phyloP scores from a whole-genome alignment of 257 asterid genomes.

The Solanum appendiculatum region DNA sequence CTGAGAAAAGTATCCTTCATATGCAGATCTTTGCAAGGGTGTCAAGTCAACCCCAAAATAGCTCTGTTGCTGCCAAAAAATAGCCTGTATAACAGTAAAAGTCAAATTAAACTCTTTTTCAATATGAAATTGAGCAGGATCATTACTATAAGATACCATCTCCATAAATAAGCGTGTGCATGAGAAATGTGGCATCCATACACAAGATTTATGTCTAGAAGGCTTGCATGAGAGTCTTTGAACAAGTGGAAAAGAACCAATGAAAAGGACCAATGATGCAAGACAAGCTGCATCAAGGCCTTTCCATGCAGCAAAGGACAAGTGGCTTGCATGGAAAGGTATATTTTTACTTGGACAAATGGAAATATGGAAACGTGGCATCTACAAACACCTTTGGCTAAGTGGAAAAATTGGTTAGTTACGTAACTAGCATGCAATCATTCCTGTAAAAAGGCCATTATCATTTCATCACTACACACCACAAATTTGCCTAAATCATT shows the following conservation, averaged over 20 bases:
- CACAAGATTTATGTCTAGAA: not conserved
- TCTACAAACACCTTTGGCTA: not conserved
- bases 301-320: not conserved
- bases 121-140: not conserved
- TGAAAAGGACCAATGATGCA: not conserved
- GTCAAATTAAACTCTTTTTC: not conserved
- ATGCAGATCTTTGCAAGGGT: constrained; percentile 81
- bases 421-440: not conserved
- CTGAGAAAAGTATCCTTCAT: constrained; percentile 98
- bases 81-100: constrained; percentile 54
- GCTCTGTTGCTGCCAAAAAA: constrained; percentile 97
- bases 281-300: not conserved
- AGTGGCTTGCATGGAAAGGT: not conserved
- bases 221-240: not conserved
- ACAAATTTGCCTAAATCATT: not conserved
- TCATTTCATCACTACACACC: not conserved
- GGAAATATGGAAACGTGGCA: not conserved
- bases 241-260: not conserved
- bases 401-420: not conserved
- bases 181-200: not conserved
- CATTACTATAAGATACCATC: not conserved
- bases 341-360: not conserved
- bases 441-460: not conserved
- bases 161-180: not conserved
- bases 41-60: constrained; percentile 91